Base-by-base conservation (phyloP, 495 filamentous ascomycete species). In the Lineolata rhizophorae region DNA sequence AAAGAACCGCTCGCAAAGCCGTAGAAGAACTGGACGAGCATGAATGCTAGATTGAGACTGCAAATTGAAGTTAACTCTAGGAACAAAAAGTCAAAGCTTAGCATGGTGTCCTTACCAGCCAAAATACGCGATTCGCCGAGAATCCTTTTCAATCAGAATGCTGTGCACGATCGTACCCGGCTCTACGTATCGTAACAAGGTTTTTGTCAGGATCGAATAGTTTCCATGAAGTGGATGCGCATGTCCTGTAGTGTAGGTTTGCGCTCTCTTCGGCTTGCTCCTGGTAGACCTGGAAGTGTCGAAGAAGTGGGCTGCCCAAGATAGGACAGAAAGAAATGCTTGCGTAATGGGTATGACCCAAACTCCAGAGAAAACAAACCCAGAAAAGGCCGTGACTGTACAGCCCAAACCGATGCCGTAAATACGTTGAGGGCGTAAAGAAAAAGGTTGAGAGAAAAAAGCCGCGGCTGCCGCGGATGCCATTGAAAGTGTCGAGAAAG, bases 71-170 rank as follows among this genome's bases (percentile, higher is more conserved):
- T 20, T 12, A 21, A 24, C 10, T 35, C 37, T 30, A 44, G 32
- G 18, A 26, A 9, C 18, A n/a, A n/a, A 10, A 2, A 3, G 4
- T 20, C 9, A 11, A 21, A 20, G 1, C 20, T 12, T 2, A 15
- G 30, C 12, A 20, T 13, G 1, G 5, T 24, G 13, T 18, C 20
- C 69, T 40, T 57, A 87, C 82, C 54, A 62, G 71, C 90, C 93
- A 36, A 97, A 97, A 55, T 95, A 99, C 44, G 91, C 85, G 37
- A 99, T 99, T 18, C 87, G 68, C 21, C 87, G 67, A 5, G 90
- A 95, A 50, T 99, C 85, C 42, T 82, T 85, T 41, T 93, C 83
- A 16, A 72, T 64, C 36, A 99, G 52, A 36, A 99, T 82, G 35
- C 79, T 72, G 36, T 91, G 70, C 10, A 92, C 37, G 10, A 95